These are phyloP conservation scores for Peniophora sp. DNA, from an alignment of 1,284 basidiomycete genomes.

Conservation along the genomic window DNA sequence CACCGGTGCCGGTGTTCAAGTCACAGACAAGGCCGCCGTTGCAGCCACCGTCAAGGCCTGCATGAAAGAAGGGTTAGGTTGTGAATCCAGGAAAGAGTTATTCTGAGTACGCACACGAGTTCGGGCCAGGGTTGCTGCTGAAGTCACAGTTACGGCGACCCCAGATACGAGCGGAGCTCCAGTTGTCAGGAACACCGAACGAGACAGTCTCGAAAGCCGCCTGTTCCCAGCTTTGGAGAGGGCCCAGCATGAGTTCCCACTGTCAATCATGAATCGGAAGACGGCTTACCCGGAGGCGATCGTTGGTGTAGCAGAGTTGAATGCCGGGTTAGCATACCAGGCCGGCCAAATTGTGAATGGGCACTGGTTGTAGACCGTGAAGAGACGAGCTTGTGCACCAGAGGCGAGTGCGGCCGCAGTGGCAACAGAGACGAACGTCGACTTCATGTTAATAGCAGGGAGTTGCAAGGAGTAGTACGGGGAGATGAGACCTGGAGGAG, in stretches of 20 bases:
- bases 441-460: too few species aligned
- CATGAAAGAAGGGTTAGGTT: slow-evolving; percentile 9
- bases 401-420: background rate
- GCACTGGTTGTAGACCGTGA: slow-evolving; percentile 15
- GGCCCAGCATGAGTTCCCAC: background rate
- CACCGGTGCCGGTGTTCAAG: slow-evolving; percentile 30
- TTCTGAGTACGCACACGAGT: slow-evolving; percentile 1
- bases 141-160: slow-evolving; percentile 36
- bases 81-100: too few species aligned
- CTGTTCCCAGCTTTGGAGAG: slow-evolving; percentile 16
- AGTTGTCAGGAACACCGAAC: slow-evolving; percentile 18
- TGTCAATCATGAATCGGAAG: background rate
- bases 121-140: slow-evolving; percentile 30
- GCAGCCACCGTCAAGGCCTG: slow-evolving; percentile 37
- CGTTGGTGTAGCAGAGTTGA: background rate
- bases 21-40: slow-evolving; percentile 40
- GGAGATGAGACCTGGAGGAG: too few species aligned
- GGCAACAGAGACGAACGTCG: background rate
- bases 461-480: too few species aligned
- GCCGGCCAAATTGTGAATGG: slow-evolving; percentile 12
- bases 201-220: slow-evolving; percentile 9
- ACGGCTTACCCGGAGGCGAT: background rate
- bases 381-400: slow-evolving; percentile 5
- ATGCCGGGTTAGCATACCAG: background rate
- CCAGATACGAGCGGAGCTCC: slow-evolving; percentile 19